phyloP scores from a whole-genome alignment of 768 basidiomycete genomes.

The Rhizopogon rudus region DNA sequence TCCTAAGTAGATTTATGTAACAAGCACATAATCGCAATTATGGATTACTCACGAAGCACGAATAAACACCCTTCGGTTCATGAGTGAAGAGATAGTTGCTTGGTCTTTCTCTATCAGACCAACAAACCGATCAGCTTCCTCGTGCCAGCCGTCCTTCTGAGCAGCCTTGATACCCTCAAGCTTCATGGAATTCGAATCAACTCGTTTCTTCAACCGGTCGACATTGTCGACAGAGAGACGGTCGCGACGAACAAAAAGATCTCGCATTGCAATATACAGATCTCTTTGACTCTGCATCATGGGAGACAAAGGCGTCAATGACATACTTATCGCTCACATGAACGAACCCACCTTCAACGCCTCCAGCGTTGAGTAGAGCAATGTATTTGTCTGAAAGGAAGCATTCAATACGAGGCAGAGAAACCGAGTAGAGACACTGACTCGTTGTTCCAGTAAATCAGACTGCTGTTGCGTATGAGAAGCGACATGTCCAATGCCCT shows the following conservation, averaged over 20 bases:
- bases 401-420: slow-evolving; percentile 1
- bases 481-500: slow-evolving; percentile 65
- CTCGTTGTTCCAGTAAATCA: slow-evolving; percentile 69
- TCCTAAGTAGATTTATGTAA: slow-evolving; percentile 37
- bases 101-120: slow-evolving; percentile 82
- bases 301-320: slow-evolving; percentile 6
- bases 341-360: slow-evolving; percentile 56
- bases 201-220: slow-evolving; percentile 81
- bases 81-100: slow-evolving; percentile 64
- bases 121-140: slow-evolving; percentile 75
- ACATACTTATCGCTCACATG: slow-evolving; percentile 4
- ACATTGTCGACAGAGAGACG: slow-evolving; percentile 87
- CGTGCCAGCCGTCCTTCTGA: slow-evolving; percentile 81
- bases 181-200: slow-evolving; percentile 71
- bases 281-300: slow-evolving; percentile 65
- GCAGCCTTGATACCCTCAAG: slow-evolving; percentile 67
- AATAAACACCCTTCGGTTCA: slow-evolving; percentile 81
- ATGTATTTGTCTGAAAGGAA: slow-evolving; percentile 45
- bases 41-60: slow-evolving; percentile 63
- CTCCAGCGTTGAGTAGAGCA: slow-evolving; percentile 70
- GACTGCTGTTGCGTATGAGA: slow-evolving; percentile 65
- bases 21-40: not conserved
- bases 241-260: slow-evolving; percentile 83
- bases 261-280: slow-evolving; percentile 81
- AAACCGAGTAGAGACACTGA: slow-evolving; percentile 28